These are phyloP conservation scores for Colletotrichum gloeosporioides DNA, from an alignment of 2,329 filamentous ascomycete genomes.

Conservation along the genomic window DNA sequence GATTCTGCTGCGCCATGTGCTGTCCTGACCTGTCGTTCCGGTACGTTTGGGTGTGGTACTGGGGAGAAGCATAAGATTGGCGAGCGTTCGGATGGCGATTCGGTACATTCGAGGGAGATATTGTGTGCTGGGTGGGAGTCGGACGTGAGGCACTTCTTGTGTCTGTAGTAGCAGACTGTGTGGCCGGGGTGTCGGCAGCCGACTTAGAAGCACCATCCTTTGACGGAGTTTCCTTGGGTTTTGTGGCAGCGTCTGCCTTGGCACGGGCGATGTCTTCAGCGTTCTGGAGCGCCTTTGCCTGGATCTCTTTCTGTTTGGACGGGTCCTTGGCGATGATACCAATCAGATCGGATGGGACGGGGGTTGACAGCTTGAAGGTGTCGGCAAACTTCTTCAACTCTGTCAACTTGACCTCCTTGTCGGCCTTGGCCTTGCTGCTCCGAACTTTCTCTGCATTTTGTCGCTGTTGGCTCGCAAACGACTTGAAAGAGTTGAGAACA, in stretches of 20 bases:
- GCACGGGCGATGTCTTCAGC: conserved; percentile 64
- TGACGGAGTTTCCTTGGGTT: conserved; percentile 58
- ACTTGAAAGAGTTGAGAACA: conserved; percentile 68
- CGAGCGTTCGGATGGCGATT: conserved; percentile 54
- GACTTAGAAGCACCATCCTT: conserved; percentile 52
- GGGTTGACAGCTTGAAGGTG: conserved; percentile 92
- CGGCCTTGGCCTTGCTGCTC: conserved; percentile 65
- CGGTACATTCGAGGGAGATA: conserved; percentile 31
- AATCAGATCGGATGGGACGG: conserved; percentile 89
- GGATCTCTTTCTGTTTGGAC: conserved; percentile 90
- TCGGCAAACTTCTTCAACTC: conserved; percentile 95
- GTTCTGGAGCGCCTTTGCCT: conserved; percentile 83
- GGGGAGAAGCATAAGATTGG: conserved; percentile 52
- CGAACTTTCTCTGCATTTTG: conserved; percentile 61
- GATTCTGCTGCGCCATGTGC: conserved; percentile 44
- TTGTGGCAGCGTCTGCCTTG: conserved; percentile 49
- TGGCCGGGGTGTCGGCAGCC: conserved; percentile 25
- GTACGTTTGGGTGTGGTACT: conserved; percentile 52
- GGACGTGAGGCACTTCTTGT: conserved; percentile 35
- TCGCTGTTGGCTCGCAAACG: conserved; percentile 64
- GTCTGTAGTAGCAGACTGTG: conserved; percentile 27
- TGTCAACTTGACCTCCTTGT: conserved; percentile 91
- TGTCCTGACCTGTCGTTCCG: conserved; percentile 52
- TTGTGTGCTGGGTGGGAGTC: conserved; percentile 36
- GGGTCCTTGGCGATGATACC: conserved; percentile 97